Percentiles rank a stretch among this genome's conserved stretches.
Conservation (phyloP, 1,139 yeast species). For the Suzukiozyma palmioleophila region DNA sequence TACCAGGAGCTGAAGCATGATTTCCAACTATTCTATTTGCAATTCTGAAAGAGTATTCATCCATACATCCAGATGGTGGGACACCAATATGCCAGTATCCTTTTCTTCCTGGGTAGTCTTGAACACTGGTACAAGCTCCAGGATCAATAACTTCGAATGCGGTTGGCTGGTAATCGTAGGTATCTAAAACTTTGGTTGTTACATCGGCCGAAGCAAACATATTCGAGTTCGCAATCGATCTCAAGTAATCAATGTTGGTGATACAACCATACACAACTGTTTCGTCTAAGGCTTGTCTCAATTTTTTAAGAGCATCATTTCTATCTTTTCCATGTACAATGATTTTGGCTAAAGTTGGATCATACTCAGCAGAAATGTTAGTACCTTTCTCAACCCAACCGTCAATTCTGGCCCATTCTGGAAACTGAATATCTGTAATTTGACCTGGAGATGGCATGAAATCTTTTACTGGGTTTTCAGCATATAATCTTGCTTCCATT, state of each 20-base stretch:
- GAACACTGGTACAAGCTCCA: conserved; percentile 93
- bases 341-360: conserved; percentile 93
- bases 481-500: conserved; percentile 94
- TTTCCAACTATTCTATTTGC: conserved; percentile 92
- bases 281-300: conserved; percentile 78
- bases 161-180: conserved; percentile 73
- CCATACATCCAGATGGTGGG: conserved; percentile 99
- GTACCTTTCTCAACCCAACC: conserved; percentile 93
- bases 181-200: conserved; percentile 81
- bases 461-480: conserved; percentile 93
- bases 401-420: conserved; percentile 87
- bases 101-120: conserved; percentile 91
- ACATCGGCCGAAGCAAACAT: conserved; percentile 83
- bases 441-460: conserved; percentile 97
- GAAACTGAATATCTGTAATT: conserved; percentile 78
- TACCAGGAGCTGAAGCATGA: conserved; percentile 73
- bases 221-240: conserved; percentile 75
- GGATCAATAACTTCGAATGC: conserved; percentile 83
- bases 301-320: conserved; percentile 71
- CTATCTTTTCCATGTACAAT: conserved; percentile 91
- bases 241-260: conserved; percentile 84
- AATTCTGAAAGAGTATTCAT: conserved; percentile 79
- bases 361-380: conserved; percentile 87
- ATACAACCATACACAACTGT: conserved; percentile 86
- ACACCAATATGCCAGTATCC: conserved; percentile 91